Evolutionary conservation across 495 filamentous ascomycete genomes (phyloP).

Genomic region (Aspergillus sclerotioniger): DNA sequence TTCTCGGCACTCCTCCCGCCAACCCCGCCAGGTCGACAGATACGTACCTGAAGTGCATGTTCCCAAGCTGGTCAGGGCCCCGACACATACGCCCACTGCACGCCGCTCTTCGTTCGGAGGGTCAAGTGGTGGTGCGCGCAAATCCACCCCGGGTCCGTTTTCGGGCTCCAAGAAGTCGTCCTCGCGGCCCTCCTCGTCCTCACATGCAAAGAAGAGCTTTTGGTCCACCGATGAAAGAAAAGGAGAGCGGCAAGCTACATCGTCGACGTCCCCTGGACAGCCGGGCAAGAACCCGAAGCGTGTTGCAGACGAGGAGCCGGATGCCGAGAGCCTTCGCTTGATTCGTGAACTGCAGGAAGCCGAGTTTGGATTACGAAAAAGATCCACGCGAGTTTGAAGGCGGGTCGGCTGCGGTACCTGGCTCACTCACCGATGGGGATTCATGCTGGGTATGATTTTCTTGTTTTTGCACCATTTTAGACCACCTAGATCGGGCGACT

Average conservation of each 20-base stretch:
- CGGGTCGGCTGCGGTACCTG: neutral
- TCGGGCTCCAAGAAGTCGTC: constrained; percentile 35
- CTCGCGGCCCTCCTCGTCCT: constrained; percentile 43
- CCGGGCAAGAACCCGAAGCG: constrained; percentile 29
- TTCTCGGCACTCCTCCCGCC: constrained; percentile 51
- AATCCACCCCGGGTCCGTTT: constrained; percentile 33
- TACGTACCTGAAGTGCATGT: constrained; percentile 40
- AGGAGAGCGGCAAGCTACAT: constrained; percentile 25
- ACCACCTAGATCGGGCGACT: constrained; percentile 19
- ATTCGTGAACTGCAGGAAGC: constrained; percentile 59
- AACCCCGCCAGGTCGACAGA: constrained; percentile 45
- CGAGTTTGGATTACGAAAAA: constrained; percentile 56
- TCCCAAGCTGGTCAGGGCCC: constrained; percentile 30
- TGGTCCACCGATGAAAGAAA: constrained; percentile 39
- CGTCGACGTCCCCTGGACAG: constrained; percentile 36
- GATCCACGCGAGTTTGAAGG: constrained; percentile 30
- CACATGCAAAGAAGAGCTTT: constrained; percentile 42
- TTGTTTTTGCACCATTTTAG: constrained; percentile 13
- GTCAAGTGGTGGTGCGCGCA: constrained; percentile 22
- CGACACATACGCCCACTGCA: constrained; percentile 21
- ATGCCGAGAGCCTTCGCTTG: constrained; percentile 53
- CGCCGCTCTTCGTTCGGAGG: constrained; percentile 24
- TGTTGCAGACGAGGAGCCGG: constrained; percentile 36
- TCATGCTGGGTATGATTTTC: neutral
- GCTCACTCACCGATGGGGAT: too few relatives aligned